Base-by-base conservation (phyloP, 495 filamentous ascomycete species). In the Hypoxylon lenormandii region DNA sequence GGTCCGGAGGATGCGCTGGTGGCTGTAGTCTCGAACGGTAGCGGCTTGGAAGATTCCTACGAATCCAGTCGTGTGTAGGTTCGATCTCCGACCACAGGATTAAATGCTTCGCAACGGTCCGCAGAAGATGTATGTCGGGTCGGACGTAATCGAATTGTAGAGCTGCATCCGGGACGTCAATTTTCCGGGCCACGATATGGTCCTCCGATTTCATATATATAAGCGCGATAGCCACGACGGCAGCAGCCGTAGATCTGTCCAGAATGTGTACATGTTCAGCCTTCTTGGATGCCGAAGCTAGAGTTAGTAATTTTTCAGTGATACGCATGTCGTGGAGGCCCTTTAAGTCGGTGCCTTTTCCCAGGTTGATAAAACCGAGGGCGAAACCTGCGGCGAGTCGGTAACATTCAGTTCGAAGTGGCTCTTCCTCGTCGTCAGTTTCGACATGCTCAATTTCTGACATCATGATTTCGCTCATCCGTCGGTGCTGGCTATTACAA, bases 201-300 rank as follows among this genome's bases (percentile, higher is more conserved):
- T 99, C 91, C 57, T 94, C 90, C 0, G 96, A 92, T 76, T 97
- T 98, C 93, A 99, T 96, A 77, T 93, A 99, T 46, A 98, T 94
- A 40, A 98, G 85, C n/a, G 92, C 88, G 49, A 97, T 84, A 2
- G 95, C 93, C 49, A 98, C 84, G 1, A 92, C 93, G 0, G 95
- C 93, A 40, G 90, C 94, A 30, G 95, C 91, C 16, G 92, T 95
- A 21, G 95, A 93, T 70, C 93, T 90, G 68, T 99, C 95, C 1
- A 98, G 85, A 15, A 97, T 86, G 72, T 99, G 93, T 18, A 97
- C 92, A 23, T 94, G 80, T 54, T 93, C 89, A 26, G 97, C 91
- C 48, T 93, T 89, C 79, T 94, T 95, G 5, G 90, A 92, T 4
- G 91, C 89, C 13, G 94, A 91, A 5, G 95, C 94, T 42, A 97